Conservation (phyloP, 768 basidiomycete genomes). For the Rhodotorula taiwanensis region DNA sequence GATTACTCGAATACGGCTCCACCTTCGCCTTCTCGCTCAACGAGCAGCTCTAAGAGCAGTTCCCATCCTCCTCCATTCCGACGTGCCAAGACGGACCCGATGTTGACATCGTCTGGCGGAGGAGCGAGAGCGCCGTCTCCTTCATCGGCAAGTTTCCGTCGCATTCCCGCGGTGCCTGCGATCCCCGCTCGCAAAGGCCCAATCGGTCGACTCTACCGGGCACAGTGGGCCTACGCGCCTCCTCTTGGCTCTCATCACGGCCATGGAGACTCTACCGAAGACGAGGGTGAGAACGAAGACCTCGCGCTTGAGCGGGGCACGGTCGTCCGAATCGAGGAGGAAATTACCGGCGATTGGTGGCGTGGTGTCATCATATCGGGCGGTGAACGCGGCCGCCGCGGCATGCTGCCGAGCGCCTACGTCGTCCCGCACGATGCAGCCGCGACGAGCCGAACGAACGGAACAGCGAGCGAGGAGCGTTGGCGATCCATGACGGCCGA, state of each 20-base stretch:
- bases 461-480: too few relatives aligned
- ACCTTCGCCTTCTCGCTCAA: neutral
- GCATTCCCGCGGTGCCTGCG: neutral
- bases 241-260: neutral
- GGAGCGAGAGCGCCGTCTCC: neutral
- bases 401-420: slow-evolving; percentile 26
- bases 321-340: slow-evolving; percentile 10
- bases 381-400: neutral
- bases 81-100: slow-evolving; percentile 14
- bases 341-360: slow-evolving; percentile 21
- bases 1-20: neutral
- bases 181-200: neutral
- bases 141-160: neutral
- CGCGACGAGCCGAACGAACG: too few relatives aligned
- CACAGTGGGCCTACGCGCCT: slow-evolving; percentile 18
- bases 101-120: slow-evolving; percentile 1
- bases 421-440: slow-evolving; percentile 2
- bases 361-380: neutral
- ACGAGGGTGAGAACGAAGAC: neutral
- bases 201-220: slow-evolving; percentile 1
- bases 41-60: neutral
- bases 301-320: slow-evolving; percentile 4
- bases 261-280: neutral
- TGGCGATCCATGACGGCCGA: too few relatives aligned
- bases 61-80: neutral